Base-by-base conservation (phyloP, 2,329 filamentous ascomycete species). In the Sarocladiaceae sp. region DNA sequence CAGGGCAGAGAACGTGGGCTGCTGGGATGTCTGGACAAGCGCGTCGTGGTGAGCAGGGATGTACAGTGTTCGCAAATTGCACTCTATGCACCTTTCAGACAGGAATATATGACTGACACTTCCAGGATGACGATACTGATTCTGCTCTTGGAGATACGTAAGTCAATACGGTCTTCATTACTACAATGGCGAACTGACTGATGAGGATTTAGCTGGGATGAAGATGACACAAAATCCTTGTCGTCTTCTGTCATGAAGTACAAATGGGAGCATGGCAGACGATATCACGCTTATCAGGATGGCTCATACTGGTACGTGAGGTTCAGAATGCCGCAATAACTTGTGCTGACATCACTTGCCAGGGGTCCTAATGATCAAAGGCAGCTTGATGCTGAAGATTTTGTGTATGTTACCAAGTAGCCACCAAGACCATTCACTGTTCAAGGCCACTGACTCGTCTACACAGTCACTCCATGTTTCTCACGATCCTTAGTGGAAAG, bases 211-310 rank as follows among this genome's bases (percentile, higher is more conserved):
- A 46, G 40, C 5, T 46, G 40, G 40, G 40, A 46, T 46, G 40
- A 46, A n/a, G 40, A 46, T 46, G 40, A 46, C n/a, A 46, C 40
- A 4, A 48, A 35, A 5, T 72, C 69, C 15, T 58, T 76, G 44
- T 66, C 68, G 3, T 76, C 73, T 11, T 73, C 71, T 53, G 69
- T 75, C 42, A 68, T 62, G 53, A 58, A 73, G 40, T 76, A 74
- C 56, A 62, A 68, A 28, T 75, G 71, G 56, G 72, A 77, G 52
- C 71, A 77, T 48, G 75, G 75, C 3, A 68, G 76, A 1, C 65
- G 74, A 3, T 80, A 79, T 49, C 73, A 77, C 55, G 69, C 67
- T 40, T 75, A 71, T 57, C 68, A 71, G 29, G 69, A 75, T 25
- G 77, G 76, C 8, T 59, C 68, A 15, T 72, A 73, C 51, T 36